Percentiles rank a stretch among this genome's conserved stretches.
These are phyloP conservation scores for Candida neerlandica DNA, from an alignment of 1,139 yeast species.

Conservation along the genomic window DNA sequence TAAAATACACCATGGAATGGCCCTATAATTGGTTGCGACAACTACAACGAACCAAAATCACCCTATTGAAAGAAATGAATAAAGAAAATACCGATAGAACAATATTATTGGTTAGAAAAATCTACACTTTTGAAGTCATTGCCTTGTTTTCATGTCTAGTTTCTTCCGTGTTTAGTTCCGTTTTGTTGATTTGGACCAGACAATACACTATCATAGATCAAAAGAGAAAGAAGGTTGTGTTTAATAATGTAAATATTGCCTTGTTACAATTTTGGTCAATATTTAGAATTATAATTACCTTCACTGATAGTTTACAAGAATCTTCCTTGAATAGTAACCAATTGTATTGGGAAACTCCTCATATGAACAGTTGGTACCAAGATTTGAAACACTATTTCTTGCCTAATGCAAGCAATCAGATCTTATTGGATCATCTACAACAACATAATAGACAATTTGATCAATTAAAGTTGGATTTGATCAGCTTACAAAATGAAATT, in stretches of 20 bases:
- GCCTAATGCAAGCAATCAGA: slow-evolving; percentile 15
- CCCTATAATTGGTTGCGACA: slow-evolving; percentile 39
- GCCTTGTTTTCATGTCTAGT: slow-evolving; percentile 28
- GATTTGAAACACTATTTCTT: slow-evolving; percentile 17
- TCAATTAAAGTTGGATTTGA: slow-evolving; percentile 15
- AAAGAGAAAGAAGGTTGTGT: slow-evolving; percentile 30
- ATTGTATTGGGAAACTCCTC: slow-evolving; percentile 9
- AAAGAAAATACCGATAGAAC: slow-evolving; percentile 11
- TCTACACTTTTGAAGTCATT: slow-evolving; percentile 24
- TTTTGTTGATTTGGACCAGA: slow-evolving; percentile 30
- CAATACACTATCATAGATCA: slow-evolving; percentile 29
- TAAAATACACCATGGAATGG: slow-evolving; percentile 35
- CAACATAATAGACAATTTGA: slow-evolving; percentile 15
- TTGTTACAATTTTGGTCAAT: slow-evolving; percentile 34
- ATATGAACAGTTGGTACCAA: slow-evolving; percentile 14
- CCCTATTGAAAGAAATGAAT: slow-evolving; percentile 21
- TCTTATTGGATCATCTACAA: slow-evolving; percentile 16
- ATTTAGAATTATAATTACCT: slow-evolving; percentile 23
- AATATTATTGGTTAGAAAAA: slow-evolving; percentile 17
- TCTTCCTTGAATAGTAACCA: slow-evolving; percentile 14
- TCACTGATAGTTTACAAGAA: slow-evolving; percentile 15
- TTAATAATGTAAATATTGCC: slow-evolving; percentile 34
- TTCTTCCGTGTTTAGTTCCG: slow-evolving; percentile 27
- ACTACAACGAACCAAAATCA: slow-evolving; percentile 23
- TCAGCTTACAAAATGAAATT: slow-evolving; percentile 12